Evolutionary conservation across 345 rosid genomes (phyloP), one percentile per base, ranked within the genome.

Genomic region (Aquilaria yunnanensis): DNA sequence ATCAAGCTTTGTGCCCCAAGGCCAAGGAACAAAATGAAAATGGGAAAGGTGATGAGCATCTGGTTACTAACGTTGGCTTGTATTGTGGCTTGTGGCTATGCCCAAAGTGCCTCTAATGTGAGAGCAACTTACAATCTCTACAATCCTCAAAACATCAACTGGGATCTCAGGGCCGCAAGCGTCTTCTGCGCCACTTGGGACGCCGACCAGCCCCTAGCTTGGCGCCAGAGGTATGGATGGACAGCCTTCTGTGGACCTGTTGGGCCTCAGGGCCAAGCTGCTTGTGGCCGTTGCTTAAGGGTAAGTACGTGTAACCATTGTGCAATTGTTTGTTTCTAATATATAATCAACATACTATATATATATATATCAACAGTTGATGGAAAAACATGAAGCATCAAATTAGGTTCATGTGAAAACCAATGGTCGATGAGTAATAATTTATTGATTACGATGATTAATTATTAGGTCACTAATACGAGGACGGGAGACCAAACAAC

Each of bases 101-200:
- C 70, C 11, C 74, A 74, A 53, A 74, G 81, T 46, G 85, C 84
- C 12, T 7, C 70, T 10, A 77, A 72, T 67, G 84, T 86, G 6
- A 63, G 87, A 56, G 78, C 85, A 2, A 81, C 86, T 0, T 84
- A 87, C 64, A 76, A 80, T 64, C 7, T 14, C 61, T 83, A 81
- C 73, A 80, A 77, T 33, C 84, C 93, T 16, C 56, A 80, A 2
- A 72, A 75, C 61, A 72, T 64, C 47, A 74, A 76, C 4, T 84
- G 94, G 94, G 72, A 81, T 57, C 70, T 82, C 56, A 65, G 62
- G 9, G 85, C 70, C 23, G 23, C 23, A 23, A 82, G 86, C 41
- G 86, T 70, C 5, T 82, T 65, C 46, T 84, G 90, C 67, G 32
- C 88, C 1, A 82, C 85, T 0, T 87, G 86, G 86, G 88, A 87